Evolutionary conservation across 2,329 filamentous ascomycete species (phyloP), one percentile per base, ranked within the genome.

Genomic region (Metarhizium brunneum): DNA sequence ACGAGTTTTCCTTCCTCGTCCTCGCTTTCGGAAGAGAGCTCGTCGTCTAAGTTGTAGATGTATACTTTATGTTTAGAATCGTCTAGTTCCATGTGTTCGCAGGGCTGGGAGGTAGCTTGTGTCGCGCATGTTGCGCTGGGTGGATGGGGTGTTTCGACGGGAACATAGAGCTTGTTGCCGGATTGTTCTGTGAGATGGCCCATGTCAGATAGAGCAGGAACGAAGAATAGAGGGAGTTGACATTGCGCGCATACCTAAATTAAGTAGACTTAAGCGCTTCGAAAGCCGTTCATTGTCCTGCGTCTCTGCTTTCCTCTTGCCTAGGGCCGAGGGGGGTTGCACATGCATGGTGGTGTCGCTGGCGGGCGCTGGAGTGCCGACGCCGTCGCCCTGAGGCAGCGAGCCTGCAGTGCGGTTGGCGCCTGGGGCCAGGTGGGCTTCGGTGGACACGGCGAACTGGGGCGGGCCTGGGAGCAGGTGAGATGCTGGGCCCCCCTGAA

Each of bases 1-100:
- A 92, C 78, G 50, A 95, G 80, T 61, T 76, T 80, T 61, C 81
- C 79, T 25, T 81, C 76, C 58, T 80, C 77, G 55, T 58, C 59
- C 13, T 70, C 68, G 61, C 62, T 70, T 58, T 71, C 72, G 7
- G 74, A 75, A 14, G 86, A 86, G 36, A 97, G 81, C 72, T 97
- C 92, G 63, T 87, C 87, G 67, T 95, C 91, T 10, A 99, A 78
- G 70, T 95, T 85, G 75, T 92, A 86, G 63, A 99, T 91, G 77
- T 94, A 96, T 58, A 96, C 84, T 66, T 87, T 89, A 73, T 95
- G 80, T 64, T 88, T 88, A 36, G 88, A 86, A 71, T 96, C 86
- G 72, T 97, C 92, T 58, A 97, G 69, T 56, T 87, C 81, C 92
- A 97, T 96, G 56, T 71, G 66, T 62, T 90, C 86, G 59, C 10